Base-by-base conservation (phyloP, 2,329 filamentous ascomycete genomes). In the Xylaria sp. region DNA sequence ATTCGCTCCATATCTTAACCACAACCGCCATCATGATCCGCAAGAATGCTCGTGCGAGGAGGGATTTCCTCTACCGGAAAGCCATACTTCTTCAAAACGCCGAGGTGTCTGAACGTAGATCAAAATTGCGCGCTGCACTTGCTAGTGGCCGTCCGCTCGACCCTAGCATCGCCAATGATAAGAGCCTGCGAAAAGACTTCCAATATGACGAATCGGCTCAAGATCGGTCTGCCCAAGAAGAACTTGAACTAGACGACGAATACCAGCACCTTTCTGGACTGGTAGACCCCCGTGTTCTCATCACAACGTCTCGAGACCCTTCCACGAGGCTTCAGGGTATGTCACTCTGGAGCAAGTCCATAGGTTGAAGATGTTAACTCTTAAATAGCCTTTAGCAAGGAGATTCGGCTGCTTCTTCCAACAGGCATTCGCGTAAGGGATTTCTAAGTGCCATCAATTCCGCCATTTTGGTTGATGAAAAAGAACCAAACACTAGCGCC, bases 261-360 rank as follows among this genome's bases (percentile, higher is more conserved):
- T 98, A 98, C 80, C 89, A 92, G 28, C 90, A 94, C 74, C 88
- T 98, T 0, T 96, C 92, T n/a, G 96, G 96, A 39, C 89, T 98
- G 48, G 89, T 96, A 46, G 96, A 98, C 74, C 94, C 95, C 7
- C 88, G 94, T 63, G 90, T 97, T 3, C 87, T 98, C 7, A 93
- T 98, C 60, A 97, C 95, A 28, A 99, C 96, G 3, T 96, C 92
- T 55, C 89, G 96, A 77, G 92, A 95, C 73, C 95, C 96, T 23
- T 95, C 92, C 37, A 91, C 92, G 57, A 88, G 96, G 63, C 85
- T 99, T 48, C 70, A 72, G 62, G 68, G 68, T 70, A 62, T 34
- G 65, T 44, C 52, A 9, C 18, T 31, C 34, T 18, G 5, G 18
- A 25, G 4, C 13, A 0, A 10, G 34, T 25, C 46, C 6, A 13